Conservation (phyloP, 1,284 basidiomycete species). For the Volvariella volvacea region DNA sequence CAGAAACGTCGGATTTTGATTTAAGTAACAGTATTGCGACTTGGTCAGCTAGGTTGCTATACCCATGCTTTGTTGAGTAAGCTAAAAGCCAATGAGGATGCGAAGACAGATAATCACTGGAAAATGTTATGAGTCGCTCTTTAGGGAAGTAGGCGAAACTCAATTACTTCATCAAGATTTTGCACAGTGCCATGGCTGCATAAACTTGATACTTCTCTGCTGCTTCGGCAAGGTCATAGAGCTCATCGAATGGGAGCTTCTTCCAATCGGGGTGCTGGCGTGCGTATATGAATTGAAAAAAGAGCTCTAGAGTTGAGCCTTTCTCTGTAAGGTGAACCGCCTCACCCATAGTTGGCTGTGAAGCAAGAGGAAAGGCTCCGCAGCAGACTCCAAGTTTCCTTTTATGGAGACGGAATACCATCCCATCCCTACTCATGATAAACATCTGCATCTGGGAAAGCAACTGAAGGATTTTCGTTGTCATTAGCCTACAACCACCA, state of each 20-base stretch:
- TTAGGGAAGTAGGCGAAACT: neutral
- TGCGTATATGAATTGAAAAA: slow-evolving; percentile 13
- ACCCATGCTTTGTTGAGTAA: slow-evolving; percentile 3
- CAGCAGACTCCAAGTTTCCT: too few species aligned
- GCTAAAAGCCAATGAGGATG: slow-evolving; percentile 3
- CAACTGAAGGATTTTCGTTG: too few species aligned
- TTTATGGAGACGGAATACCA: too few species aligned
- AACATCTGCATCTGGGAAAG: too few species aligned
- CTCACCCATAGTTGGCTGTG: neutral
- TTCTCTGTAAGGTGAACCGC: slow-evolving; percentile 9
- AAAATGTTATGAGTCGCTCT: too few species aligned
- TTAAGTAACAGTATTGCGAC: too few species aligned
- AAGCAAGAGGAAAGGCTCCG: too few species aligned
- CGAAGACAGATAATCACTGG: neutral
- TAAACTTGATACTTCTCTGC: slow-evolving; percentile 14
- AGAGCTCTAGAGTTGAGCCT: slow-evolving; percentile 6
- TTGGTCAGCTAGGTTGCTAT: neutral
- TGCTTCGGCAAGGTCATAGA: slow-evolving; percentile 10
- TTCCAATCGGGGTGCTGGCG: slow-evolving; percentile 8
- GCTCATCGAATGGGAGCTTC: slow-evolving; percentile 6
- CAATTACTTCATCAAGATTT: slow-evolving; percentile 9
- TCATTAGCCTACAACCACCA: too few species aligned
- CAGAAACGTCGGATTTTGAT: too few species aligned
- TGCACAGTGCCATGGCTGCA: slow-evolving; percentile 11
- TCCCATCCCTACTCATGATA: too few species aligned